Percentiles rank a stretch among this genome's conserved stretches.
phyloP scores from a whole-genome alignment of 331 rosid species.

The Quercus phellos region DNA sequence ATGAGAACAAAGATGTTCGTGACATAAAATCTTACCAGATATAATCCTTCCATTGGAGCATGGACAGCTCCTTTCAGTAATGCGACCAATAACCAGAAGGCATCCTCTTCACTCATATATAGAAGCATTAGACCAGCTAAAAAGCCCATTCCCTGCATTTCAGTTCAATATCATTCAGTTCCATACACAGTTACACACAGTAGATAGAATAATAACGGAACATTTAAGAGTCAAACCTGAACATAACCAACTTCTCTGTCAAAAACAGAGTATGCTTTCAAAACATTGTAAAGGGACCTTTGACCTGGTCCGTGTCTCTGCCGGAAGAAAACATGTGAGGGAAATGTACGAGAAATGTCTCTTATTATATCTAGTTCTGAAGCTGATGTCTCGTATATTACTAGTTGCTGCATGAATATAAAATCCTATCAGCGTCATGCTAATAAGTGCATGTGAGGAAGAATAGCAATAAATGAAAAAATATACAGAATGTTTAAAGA shows the following conservation, averaged over 20 bases:
- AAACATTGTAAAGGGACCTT: slow-evolving; percentile 92
- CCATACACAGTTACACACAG: slow-evolving; percentile 7
- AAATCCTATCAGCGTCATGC: slow-evolving; percentile 19
- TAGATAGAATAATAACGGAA: slow-evolving; percentile 12
- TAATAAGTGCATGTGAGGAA: neutral
- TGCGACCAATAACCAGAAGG: slow-evolving; percentile 97
- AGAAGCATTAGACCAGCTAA: slow-evolving; percentile 93
- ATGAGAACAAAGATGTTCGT: slow-evolving; percentile 9
- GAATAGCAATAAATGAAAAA: neutral
- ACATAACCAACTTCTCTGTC: slow-evolving; percentile 98
- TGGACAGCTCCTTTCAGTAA: slow-evolving; percentile 96
- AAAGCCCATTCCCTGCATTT: slow-evolving; percentile 96
- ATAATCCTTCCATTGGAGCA: slow-evolving; percentile 98
- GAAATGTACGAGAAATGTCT: slow-evolving; percentile 94
- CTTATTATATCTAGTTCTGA: slow-evolving; percentile 93
- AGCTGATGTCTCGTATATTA: slow-evolving; percentile 92
- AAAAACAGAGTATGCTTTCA: slow-evolving; percentile 92
- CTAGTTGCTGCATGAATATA: slow-evolving; percentile 74
- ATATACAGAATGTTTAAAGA: neutral
- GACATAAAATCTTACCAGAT: slow-evolving; percentile 52
- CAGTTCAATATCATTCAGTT: slow-evolving; percentile 21
- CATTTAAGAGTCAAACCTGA: slow-evolving; percentile 55
- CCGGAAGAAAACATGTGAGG: slow-evolving; percentile 95
- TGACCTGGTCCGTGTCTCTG: slow-evolving; percentile 99
- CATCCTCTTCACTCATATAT: slow-evolving; percentile 98